phyloP scores from a whole-genome alignment of 169 alveolate species.

The Plasmodium blacklocki region DNA sequence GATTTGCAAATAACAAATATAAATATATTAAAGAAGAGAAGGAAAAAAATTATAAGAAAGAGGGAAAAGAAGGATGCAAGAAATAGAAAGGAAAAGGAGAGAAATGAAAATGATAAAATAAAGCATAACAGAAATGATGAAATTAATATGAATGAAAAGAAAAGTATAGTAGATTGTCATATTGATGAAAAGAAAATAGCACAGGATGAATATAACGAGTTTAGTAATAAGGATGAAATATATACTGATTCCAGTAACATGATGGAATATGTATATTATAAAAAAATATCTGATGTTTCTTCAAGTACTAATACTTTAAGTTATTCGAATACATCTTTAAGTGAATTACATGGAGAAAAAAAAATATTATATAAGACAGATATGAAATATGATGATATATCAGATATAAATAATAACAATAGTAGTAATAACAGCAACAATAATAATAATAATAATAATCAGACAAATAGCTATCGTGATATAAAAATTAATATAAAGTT shows the following conservation, averaged over 20 bases:
- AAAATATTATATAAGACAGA: background rate
- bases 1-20: slow-evolving; percentile 1
- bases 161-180: background rate
- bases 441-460: slow-evolving; percentile 16
- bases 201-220: no score
- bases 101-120: background rate
- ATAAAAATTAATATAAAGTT: slow-evolving; percentile 80
- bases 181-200: slow-evolving; percentile 5
- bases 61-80: slow-evolving; percentile 1
- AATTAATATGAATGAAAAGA: background rate
- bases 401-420: background rate
- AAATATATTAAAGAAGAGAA: slow-evolving; percentile 24
- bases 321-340: slow-evolving; percentile 19
- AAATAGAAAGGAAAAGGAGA: background rate
- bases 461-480: slow-evolving; percentile 63
- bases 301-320: slow-evolving; percentile 15
- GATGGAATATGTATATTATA: slow-evolving; percentile 32
- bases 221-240: background rate
- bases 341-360: slow-evolving; percentile 20
- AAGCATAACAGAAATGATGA: background rate
- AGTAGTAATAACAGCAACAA: no score
- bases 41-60: background rate
- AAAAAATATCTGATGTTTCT: slow-evolving; percentile 5
- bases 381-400: slow-evolving; percentile 12
- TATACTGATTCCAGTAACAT: slow-evolving; percentile 36